Evolutionary conservation across 2,329 filamentous ascomycete genomes (phyloP), one percentile per base, ranked within the genome.

Genomic region (Aspergillus chevalieri): DNA sequence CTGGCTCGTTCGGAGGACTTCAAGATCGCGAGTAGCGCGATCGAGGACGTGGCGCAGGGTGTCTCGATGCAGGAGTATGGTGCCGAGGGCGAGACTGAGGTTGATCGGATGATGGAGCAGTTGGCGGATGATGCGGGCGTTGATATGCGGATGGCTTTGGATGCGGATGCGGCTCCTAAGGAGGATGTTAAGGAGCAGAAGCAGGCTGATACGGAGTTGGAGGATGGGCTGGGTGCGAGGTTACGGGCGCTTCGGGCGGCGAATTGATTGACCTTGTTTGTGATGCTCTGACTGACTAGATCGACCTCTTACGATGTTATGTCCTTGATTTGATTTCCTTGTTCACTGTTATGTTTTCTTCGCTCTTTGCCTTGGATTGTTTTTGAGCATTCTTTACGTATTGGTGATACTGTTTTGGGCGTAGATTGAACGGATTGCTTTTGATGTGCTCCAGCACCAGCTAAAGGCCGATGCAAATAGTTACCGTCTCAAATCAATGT

Each of bases 51-150:
- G 9, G 66, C 67, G 22, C 63, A 66, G 52, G 69, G 69, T 1
- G 58, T 73, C 7, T 68, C 68, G 45, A 69, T 71, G 67, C 66
- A 70, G 55, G 70, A 73, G 57, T 72, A 73, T 44, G 72, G 71
- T 21, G 71, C 73, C 3, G 69, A 74, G 57, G 70, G 69, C 1
- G 66, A 70, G 50, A 52, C 63, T 1, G 70, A 73, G 43, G 70
- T 73, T 44, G 70, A 73, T 55, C 64, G 63, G 39, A 53, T 73
- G 52, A 72, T 73, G 70, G 69, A 72, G 54, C 68, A 72, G 54
- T 57, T 73, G 56, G 70, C 70, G 7, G 70, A 73, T 57, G 66
- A 72, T 57, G 70, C 70, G 6, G 70, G 70, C 6, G 68, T 73
- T 28, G 70, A 73, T 58, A 58, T 72, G 64, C 62, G 70, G 28